Base-by-base conservation (phyloP, 148 eudicot genomes). In the Oxyria digyna region DNA sequence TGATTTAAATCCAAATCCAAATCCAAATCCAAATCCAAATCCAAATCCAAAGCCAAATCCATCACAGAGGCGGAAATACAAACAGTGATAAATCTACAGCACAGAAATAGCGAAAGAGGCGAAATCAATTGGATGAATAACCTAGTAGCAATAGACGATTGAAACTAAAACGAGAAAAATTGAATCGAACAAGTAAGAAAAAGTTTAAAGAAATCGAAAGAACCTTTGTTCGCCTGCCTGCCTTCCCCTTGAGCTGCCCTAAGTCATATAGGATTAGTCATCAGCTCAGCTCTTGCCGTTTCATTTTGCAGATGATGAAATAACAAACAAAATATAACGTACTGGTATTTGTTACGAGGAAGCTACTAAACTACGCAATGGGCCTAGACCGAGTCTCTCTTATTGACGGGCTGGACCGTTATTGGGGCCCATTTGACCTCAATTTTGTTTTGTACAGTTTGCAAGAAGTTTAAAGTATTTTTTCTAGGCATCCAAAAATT, bases 21-120 rank as follows among this genome's bases (percentile, higher is more conserved):
- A 81, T 86, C 87, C 18, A 84, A 80, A 76, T 84, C 84, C 74
- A 72, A n/a, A n/a, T n/a, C n/a, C n/a, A 15, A 72, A 48, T 80
- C 85, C 73, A 59, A 75, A 74, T 86, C 82, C 77, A 86, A 77
- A 81, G 84, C 87, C 18, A 84, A 80, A 76, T 84, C 84, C 74
- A 72, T 71, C 8, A 67, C 38, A 29, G 38, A 59, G 15, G 37
- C 65, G 38, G 14, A 59, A 59, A 59, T 38, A 59, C 37, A 26
- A 59, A 59, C 9, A 27, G 21, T 38, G 14, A 13, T 38, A 17
- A 59, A 59, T 59, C 65, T 59, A 29, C 20, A 57, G 37, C 65
- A 31, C 20, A 59, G 20, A 26, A 59, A 59, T 59, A 5, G 9
- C 65, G 65, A 59, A 59, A 31, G 20, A 59, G 65, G 18, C 27